These are phyloP conservation scores for Ascochyta clinopodiicola DNA, from an alignment of 2,329 filamentous ascomycete species.

Conservation along the genomic window DNA sequence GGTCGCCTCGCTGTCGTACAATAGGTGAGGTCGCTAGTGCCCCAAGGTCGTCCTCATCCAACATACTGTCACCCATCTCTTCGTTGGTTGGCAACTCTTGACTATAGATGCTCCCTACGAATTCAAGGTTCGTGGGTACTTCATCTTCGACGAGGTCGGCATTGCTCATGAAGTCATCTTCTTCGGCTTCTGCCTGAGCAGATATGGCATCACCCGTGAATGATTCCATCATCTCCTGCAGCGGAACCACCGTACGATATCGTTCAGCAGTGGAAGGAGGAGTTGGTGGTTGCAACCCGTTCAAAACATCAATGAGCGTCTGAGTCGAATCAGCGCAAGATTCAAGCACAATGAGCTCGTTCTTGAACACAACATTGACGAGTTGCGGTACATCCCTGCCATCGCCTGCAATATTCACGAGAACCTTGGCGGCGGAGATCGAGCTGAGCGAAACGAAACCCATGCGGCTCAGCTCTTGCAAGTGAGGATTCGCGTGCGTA, in stretches of 20 bases:
- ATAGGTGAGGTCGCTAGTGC: slow-evolving; percentile 42
- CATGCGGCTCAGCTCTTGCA: slow-evolving; percentile 60
- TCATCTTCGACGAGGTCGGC: slow-evolving; percentile 51
- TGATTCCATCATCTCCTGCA: slow-evolving; percentile 87
- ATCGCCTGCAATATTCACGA: slow-evolving; percentile 65
- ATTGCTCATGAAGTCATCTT: slow-evolving; percentile 48
- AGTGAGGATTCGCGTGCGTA: slow-evolving; percentile 49
- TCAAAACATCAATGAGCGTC: slow-evolving; percentile 80
- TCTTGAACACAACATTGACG: slow-evolving; percentile 80
- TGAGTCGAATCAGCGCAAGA: slow-evolving; percentile 97
- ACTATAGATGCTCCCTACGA: slow-evolving; percentile 64
- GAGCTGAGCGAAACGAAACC: slow-evolving; percentile 89
- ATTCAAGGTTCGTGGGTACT: slow-evolving; percentile 50
- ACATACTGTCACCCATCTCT: slow-evolving; percentile 51
- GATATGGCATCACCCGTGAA: slow-evolving; percentile 86
- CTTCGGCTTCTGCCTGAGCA: slow-evolving; percentile 63
- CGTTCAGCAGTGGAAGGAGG: slow-evolving; percentile 83
- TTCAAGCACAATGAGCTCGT: slow-evolving; percentile 88
- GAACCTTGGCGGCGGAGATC: slow-evolving; percentile 79
- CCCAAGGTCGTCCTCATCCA: slow-evolving; percentile 50
- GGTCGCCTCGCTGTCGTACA: slow-evolving; percentile 43
- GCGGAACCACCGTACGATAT: slow-evolving; percentile 85
- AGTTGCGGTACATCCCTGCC: slow-evolving; percentile 67
- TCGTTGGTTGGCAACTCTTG: slow-evolving; percentile 51
- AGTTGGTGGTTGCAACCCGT: slow-evolving; percentile 80